Evolutionary conservation across 352 stramenopile genomes (phyloP), one percentile per base, ranked within the genome.

Genomic region (Phytophthora pini): DNA sequence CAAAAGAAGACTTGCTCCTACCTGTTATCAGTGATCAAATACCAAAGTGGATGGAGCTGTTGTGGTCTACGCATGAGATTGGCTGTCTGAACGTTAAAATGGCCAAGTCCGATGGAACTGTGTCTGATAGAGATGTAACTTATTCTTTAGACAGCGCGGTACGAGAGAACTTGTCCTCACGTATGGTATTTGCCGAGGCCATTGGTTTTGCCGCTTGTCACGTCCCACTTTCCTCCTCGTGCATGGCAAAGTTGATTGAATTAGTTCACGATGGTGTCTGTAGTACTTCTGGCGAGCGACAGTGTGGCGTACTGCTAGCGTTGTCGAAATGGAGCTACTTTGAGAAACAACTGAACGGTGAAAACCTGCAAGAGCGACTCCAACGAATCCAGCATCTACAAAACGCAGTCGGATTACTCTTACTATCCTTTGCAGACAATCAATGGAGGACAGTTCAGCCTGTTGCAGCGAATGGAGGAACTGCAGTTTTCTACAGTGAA

Each of bases 141-240:
- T 11, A 44, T 48, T 62, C 46, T 3, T 22, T n/a, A 7, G 38
- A 63, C 10, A 44, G 40, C 48, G 27, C 31, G 47, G 17, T 13
- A 31, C 59, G 20, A 52, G 48, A 68, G 4, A 73, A 70, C 26
- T 31, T 70, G 31, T 50, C 38, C 2, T 78, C 78, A 36, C 74
- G 81, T 34, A 78, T 89, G 5, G 68, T 58, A 2, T 89, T 87
- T 59, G 84, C 80, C 11, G 79, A 94, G 41, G 82, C 82, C 0
- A 58, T 92, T 29, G 86, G 75, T 0, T 79, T 80, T 55, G 45
- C 83, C n/a, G 54, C 48, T 27, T 64, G 77, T 3, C 59, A 56
- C 5, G 22, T 92, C 1, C 67, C 82, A 26, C 13, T 72, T 26
- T 36, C 52, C 1, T 68, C 60, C 3, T 3, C 36, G 1, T 60